Conservation (phyloP, 108 stramenopile species). For the Licmophora abbreviata region DNA sequence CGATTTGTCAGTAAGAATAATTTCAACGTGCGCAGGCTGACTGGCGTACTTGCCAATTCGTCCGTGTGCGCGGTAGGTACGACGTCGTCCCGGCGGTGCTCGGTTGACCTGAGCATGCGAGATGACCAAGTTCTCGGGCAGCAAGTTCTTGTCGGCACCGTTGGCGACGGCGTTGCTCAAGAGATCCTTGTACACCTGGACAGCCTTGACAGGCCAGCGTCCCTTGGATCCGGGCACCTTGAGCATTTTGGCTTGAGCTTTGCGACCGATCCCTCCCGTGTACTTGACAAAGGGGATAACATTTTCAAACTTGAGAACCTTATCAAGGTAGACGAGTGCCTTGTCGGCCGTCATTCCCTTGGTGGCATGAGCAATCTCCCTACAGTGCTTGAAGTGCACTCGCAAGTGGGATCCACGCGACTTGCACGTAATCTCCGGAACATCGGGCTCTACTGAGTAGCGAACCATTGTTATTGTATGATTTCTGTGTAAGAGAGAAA, state of each 20-base stretch:
- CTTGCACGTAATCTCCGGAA: slow-evolving; percentile 79
- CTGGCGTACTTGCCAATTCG: slow-evolving; percentile 98
- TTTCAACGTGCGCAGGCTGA: slow-evolving; percentile 97
- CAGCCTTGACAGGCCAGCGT: slow-evolving; percentile 98
- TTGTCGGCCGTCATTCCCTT: slow-evolving; percentile 89
- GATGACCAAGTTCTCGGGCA: slow-evolving; percentile 79
- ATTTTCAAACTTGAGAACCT: slow-evolving; percentile 92
- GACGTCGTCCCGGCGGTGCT: slow-evolving; percentile 93
- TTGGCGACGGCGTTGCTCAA: slow-evolving; percentile 95
- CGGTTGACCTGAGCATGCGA: slow-evolving; percentile 94
- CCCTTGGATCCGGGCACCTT: slow-evolving; percentile 92
- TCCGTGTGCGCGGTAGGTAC: slow-evolving; percentile 99
- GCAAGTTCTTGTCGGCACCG: slow-evolving; percentile 94
- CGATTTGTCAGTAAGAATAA: slow-evolving; percentile 82
- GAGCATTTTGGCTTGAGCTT: slow-evolving; percentile 87
- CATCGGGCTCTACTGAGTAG: slow-evolving; percentile 78
- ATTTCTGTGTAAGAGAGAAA: background rate
- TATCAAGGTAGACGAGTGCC: slow-evolving; percentile 85
- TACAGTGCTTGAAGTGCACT: slow-evolving; percentile 99
- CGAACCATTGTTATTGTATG: slow-evolving; percentile 55
- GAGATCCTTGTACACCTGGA: slow-evolving; percentile 90
- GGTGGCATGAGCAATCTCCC: slow-evolving; percentile 92
- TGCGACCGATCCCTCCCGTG: slow-evolving; percentile 97
- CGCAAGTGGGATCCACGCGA: slow-evolving; percentile 93
- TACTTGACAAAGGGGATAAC: slow-evolving; percentile 94